These are phyloP conservation scores for bread wheat (Triticum aestivum) DNA, from an alignment of 176 grass and related monocot species.

Conservation along the genomic window DNA sequence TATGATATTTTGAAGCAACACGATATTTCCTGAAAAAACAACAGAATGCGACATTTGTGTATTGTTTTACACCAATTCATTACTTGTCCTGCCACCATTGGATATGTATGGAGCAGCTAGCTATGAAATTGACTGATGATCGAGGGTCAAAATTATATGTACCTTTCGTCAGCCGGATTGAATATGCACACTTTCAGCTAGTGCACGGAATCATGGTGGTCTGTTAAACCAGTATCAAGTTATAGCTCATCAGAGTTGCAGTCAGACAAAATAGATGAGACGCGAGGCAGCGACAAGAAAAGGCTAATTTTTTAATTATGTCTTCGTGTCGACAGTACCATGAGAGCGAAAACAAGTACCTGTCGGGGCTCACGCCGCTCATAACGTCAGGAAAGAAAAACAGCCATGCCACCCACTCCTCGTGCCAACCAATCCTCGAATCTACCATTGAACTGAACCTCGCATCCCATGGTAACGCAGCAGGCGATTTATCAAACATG, in stretches of 20 bases:
- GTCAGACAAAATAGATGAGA: not conserved
- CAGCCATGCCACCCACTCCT: no score
- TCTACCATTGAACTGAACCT: no score
- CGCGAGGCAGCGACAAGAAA: not conserved
- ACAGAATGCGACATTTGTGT: not conserved
- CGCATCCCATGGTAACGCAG: no score
- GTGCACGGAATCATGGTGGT: not conserved
- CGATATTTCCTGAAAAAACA: not conserved
- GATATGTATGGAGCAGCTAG: not conserved
- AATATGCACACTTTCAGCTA: not conserved
- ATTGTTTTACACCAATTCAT: not conserved
- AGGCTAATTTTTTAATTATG: not conserved
- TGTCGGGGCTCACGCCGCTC: not conserved
- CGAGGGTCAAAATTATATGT: not conserved
- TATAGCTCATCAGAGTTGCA: not conserved
- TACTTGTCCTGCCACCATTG: not conserved
- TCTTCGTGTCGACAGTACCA: not conserved
- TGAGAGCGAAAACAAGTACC: not conserved
- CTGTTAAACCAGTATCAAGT: not conserved
- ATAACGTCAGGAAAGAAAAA: no score
- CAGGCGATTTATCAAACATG: no score
- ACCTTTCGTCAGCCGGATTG: not conserved
- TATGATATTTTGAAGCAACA: not conserved
- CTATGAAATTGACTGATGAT: not conserved
- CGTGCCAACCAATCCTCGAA: no score